Evolutionary conservation across 2,329 filamentous ascomycete genomes (phyloP).

Genomic region (Trichoderma pleuroti): DNA sequence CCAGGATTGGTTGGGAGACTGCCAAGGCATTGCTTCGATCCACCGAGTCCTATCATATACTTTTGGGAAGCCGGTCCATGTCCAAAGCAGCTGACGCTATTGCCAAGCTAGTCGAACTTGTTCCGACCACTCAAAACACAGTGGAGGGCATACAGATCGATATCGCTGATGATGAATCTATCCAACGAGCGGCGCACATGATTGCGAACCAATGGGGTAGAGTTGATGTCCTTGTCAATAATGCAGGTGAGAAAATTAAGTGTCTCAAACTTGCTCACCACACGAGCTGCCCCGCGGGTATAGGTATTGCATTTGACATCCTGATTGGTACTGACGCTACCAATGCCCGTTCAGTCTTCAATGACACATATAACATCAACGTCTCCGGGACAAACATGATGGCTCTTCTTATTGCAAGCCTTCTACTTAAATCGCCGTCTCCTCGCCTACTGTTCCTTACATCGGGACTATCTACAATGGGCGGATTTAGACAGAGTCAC

Average conservation of each 20-base stretch:
- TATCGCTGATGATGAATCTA: not conserved
- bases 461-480: not conserved
- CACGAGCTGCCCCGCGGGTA: not conserved
- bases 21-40: not conserved
- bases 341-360: not conserved
- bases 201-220: not conserved
- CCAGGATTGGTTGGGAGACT: not conserved
- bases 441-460: not conserved
- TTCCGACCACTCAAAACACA: not conserved
- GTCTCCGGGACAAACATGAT: not conserved
- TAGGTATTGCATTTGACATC: not conserved
- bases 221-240: not conserved
- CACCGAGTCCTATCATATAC: not conserved
- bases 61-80: not conserved
- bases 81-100: not conserved
- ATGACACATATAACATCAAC: not conserved
- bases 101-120: not conserved
- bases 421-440: not conserved
- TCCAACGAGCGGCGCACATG: not conserved
- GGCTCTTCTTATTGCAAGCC: not conserved
- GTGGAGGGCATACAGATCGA: not conserved
- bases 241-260: not conserved
- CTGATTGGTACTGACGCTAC: not conserved
- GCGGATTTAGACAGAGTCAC: not conserved
- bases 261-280: not conserved